These are phyloP conservation scores for Hibiscus mutabilis DNA, from an alignment of 345 rosid genomes.

Conservation along the genomic window DNA sequence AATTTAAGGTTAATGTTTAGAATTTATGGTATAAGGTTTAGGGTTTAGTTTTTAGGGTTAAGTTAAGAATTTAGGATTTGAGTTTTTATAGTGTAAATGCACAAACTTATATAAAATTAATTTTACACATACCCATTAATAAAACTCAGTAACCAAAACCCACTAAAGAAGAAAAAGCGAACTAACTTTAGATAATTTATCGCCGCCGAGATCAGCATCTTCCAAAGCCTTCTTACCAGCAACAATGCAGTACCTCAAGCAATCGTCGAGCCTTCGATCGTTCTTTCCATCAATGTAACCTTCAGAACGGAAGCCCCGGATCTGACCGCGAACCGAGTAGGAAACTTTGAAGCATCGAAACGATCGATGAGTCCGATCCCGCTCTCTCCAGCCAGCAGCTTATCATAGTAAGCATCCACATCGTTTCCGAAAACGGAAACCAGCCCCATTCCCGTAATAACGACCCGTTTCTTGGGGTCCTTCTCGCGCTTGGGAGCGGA, in stretches of 20 bases:
- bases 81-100: too few relatives aligned
- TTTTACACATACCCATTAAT: too few relatives aligned
- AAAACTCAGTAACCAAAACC: neutral
- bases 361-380: slow-evolving; percentile 84
- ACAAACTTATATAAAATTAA: too few relatives aligned
- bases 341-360: slow-evolving; percentile 90
- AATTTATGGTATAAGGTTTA: too few relatives aligned
- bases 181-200: slow-evolving; percentile 52
- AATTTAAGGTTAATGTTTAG: too few relatives aligned
- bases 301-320: slow-evolving; percentile 68
- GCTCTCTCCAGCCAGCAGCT: slow-evolving; percentile 80
- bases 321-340: slow-evolving; percentile 99
- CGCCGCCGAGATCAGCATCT: slow-evolving; percentile 79
- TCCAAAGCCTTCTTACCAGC: slow-evolving; percentile 94
- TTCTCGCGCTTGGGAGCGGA: slow-evolving; percentile 89
- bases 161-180: neutral
- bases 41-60: too few relatives aligned
- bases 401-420: slow-evolving; percentile 73
- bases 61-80: too few relatives aligned
- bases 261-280: slow-evolving; percentile 87
- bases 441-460: slow-evolving; percentile 88
- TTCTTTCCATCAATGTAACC: slow-evolving; percentile 93
- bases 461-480: slow-evolving; percentile 94
- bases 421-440: slow-evolving; percentile 95
- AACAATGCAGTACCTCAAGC: slow-evolving; percentile 93